Evolutionary conservation across 495 filamentous ascomycete genomes (phyloP), one percentile per base, ranked within the genome.

Genomic region (Zalerion maritima): DNA sequence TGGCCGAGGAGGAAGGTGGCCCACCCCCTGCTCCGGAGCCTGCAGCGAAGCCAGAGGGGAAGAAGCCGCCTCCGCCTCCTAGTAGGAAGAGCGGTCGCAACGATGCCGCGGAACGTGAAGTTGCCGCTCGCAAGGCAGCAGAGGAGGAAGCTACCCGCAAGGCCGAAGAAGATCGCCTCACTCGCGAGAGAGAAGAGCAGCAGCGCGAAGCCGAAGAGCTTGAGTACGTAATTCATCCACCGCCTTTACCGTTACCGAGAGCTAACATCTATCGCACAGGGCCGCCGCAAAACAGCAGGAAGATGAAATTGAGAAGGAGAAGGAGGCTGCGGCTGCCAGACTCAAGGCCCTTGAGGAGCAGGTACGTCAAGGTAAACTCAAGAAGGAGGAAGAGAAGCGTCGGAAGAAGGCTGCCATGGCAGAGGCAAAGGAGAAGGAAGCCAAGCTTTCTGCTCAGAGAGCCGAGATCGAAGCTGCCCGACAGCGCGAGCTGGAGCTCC

Each of bases 331-430:
- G 26, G 74, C 79, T 43, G 81, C 79, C 24, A 78, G 83, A 24
- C 69, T 94, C 13, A 77, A 71, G 41, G 87, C 84, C 14, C 66
- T 99, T 16, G 84, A 99, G 46, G 82, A 96, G 46, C 84, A 91
- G 49, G 84, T 96, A 25, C 76, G 76, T 38, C 80, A 84, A 50
- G 86, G 87, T 31, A 94, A 94, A 56, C 57, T 96, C n/a, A 91
- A 86, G 66, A 94, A 89, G 49, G 77, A 86, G 42, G 91, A 96
- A 50, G 91, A 94, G 58, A 93, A 87, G 58, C 75, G 73, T 12
- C 74, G 73, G 41, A 87, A 80, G 58, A 84, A 94, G 50, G 87
- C 85, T 26, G 82, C 86, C 6, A 59, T 81, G 37, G 74, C 76
- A 28, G 79, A 82, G 44, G 78, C 86, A 14, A 85, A 81, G 43